phyloP scores from a whole-genome alignment of 75 land plant species.

The Sequoia sempervirens region DNA sequence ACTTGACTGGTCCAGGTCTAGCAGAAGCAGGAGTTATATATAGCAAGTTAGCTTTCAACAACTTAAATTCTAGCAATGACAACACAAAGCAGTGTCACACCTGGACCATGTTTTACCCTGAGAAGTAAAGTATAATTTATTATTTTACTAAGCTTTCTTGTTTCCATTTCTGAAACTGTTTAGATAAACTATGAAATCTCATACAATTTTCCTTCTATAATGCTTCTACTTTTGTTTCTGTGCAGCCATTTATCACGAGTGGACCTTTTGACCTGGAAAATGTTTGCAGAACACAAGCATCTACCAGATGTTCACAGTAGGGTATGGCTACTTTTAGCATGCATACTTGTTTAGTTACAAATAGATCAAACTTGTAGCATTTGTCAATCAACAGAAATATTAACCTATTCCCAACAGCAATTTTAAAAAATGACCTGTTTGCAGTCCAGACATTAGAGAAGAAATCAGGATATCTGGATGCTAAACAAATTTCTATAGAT shows the following conservation, averaged over 20 bases:
- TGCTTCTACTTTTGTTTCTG: not conserved
- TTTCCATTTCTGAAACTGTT: not conserved
- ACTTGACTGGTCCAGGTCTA: slow-evolving; percentile 31
- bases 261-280: slow-evolving; percentile 65
- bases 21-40: slow-evolving; percentile 77
- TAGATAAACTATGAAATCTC: not conserved
- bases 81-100: not conserved
- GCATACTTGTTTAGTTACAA: not conserved
- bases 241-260: slow-evolving; percentile 52
- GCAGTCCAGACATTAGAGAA: slow-evolving; percentile 69
- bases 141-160: not conserved
- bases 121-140: slow-evolving; percentile 42
- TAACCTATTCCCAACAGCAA: not conserved
- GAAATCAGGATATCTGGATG: slow-evolving; percentile 56
- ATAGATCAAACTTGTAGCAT: not conserved
- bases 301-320: slow-evolving; percentile 18
- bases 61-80: not conserved
- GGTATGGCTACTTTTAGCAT: slow-evolving; percentile 33
- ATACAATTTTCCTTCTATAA: not conserved
- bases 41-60: slow-evolving; percentile 46
- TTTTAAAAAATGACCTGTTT: slow-evolving; percentile 42
- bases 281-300: slow-evolving; percentile 42
- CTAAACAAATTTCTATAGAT: slow-evolving; percentile 37
- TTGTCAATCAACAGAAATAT: slow-evolving; percentile 8
- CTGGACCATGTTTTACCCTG: slow-evolving; percentile 39